Base-by-base conservation (phyloP, 2,329 filamentous ascomycete genomes). In the Beauveria scarabaeidicola region DNA sequence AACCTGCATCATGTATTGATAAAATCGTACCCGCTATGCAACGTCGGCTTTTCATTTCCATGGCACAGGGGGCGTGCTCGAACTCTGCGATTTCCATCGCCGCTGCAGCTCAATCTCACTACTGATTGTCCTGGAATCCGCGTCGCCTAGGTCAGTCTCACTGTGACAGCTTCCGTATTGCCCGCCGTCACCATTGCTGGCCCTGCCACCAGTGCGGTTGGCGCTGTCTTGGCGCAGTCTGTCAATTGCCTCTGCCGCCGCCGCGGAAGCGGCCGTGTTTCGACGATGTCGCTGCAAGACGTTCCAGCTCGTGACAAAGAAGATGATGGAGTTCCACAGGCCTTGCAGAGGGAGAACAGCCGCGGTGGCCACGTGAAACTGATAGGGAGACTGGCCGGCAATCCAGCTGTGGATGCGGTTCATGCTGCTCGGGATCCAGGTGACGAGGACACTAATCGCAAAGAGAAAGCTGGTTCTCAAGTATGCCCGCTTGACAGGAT, bases 311-410 rank as follows among this genome's bases (percentile, higher is more conserved):
- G 88, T 89, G 5, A 81, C 81, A 61, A 88, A 82, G 72, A 91
- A 93, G 59, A 94, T 90, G 56, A 90, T 74, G 32, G 85, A 82
- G 68, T 93, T 93, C 88, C 89, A 92, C 36, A 91, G 81, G 0
- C 90, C 90, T 70, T 93, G 90, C 1, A 91, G 76, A 0, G 90
- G 89, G 4, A 93, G 77, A 0, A 92, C 89, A 1, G 89, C 78
- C 2, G 87, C 85, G 7, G 86, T 85, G 1, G 83, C 81, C 54
- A 90, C 80, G 68, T 89, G 87, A 54, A 91, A 81, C 11, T 79
- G 81, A 68, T 85, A 92, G 61, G 78, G 81, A 32, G 79, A 77
- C 9, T 74, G 66, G 13, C 77, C 68, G 54, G 81, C 73, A 8
- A 84, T 72, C 63, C 91, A 79, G 63, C 84, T 81, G 72, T 91